A percentile compares a stretch with the other conserved stretches of the same genome.
Evolutionary conservation across 2,329 filamentous ascomycete species (phyloP).

Genomic region (Plenodomus tracheiphilus): DNA sequence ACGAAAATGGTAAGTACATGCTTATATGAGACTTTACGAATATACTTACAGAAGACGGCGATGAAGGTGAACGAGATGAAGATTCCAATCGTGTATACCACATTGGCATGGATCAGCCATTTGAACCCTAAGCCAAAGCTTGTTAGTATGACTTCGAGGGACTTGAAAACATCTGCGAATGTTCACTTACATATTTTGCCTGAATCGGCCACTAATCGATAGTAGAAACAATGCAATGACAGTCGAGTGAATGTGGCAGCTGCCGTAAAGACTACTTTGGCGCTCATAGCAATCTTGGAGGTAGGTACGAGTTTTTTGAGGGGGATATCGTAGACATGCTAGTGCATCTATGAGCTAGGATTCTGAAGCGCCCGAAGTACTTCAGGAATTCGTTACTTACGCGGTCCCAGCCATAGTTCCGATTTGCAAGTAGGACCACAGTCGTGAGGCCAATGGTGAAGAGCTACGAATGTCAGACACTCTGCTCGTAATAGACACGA

Average conservation of each 20-base stretch:
- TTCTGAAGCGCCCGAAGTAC: background rate
- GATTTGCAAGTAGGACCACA: slow-evolving; percentile 48
- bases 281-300: slow-evolving; percentile 46
- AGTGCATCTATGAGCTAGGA: slow-evolving; percentile 12
- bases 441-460: slow-evolving; percentile 45
- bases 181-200: slow-evolving; percentile 23
- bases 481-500: background rate
- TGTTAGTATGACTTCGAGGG: background rate
- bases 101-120: slow-evolving; percentile 45
- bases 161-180: background rate
- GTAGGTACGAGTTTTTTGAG: slow-evolving; percentile 23
- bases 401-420: slow-evolving; percentile 44
- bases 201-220: slow-evolving; percentile 49
- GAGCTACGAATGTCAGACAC: slow-evolving; percentile 22
- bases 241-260: slow-evolving; percentile 50
- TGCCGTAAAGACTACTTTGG: slow-evolving; percentile 48
- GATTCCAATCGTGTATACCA: slow-evolving; percentile 43
- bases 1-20: background rate
- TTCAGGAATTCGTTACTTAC: background rate
- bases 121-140: slow-evolving; percentile 36
- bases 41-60: slow-evolving; percentile 37
- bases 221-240: slow-evolving; percentile 52
- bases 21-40: background rate
- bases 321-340: slow-evolving; percentile 50
- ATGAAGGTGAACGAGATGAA: slow-evolving; percentile 43